A percentile compares a stretch with the other conserved stretches of the same genome.
Conservation (phyloP, 176 grass and related monocot species). For the Oryza punctata region DNA sequence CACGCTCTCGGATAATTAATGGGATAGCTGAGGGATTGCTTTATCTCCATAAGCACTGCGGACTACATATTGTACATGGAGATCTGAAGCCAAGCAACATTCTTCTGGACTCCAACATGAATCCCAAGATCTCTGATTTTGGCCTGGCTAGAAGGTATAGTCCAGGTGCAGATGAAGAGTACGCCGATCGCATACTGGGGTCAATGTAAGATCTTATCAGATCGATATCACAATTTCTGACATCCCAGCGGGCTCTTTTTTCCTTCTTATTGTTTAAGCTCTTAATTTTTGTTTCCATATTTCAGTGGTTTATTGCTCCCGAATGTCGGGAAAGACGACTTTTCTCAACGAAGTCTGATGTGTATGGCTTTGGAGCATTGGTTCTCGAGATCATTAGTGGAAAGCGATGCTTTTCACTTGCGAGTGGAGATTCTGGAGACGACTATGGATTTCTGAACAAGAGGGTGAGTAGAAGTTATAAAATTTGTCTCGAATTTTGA, state of each 20-base stretch:
- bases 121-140: constrained; percentile 49
- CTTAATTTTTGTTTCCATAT: constrained; percentile 3
- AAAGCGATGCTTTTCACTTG: constrained; percentile 19
- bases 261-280: neutral
- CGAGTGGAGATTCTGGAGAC: constrained; percentile 22
- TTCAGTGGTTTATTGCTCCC: constrained; percentile 46
- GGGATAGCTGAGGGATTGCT: constrained; percentile 40
- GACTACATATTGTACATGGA: constrained; percentile 37
- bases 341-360: constrained; percentile 45
- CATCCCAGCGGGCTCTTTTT: neutral
- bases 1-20: constrained; percentile 28
- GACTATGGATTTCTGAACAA: constrained; percentile 37
- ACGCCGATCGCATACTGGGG: constrained; percentile 13
- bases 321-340: constrained; percentile 21
- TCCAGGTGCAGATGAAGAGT: constrained; percentile 5
- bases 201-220: constrained; percentile 23
- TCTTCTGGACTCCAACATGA: constrained; percentile 47
- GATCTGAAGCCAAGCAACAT: constrained; percentile 54
- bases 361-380: constrained; percentile 45
- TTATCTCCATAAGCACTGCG: constrained; percentile 41
- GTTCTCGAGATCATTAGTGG: constrained; percentile 41
- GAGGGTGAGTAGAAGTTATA: constrained; percentile 11
- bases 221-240: neutral
- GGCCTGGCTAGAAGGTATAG: constrained; percentile 29
- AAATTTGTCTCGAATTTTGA: neutral